These are phyloP conservation scores for Thelonectria discophora DNA, from an alignment of 2,329 filamentous ascomycete species.

Conservation along the genomic window DNA sequence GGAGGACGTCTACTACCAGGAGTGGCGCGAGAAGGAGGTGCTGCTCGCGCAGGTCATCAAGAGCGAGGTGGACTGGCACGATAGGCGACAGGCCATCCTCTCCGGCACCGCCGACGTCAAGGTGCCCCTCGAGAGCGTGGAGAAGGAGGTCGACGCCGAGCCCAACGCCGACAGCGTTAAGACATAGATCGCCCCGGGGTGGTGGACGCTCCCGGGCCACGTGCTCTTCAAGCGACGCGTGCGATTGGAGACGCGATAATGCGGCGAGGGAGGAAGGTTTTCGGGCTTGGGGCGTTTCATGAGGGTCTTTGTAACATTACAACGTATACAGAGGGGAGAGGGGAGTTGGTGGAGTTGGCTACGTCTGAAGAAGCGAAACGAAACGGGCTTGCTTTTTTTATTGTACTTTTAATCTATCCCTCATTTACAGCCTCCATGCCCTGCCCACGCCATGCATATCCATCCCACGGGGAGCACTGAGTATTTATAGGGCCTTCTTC, in stretches of 20 bases:
- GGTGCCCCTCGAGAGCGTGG: slow-evolving; percentile 47
- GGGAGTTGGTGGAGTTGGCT: slow-evolving; percentile 41
- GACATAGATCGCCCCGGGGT: slow-evolving; percentile 11
- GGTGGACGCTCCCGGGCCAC: too few species aligned
- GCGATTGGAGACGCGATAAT: too few species aligned
- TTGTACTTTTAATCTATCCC: background rate
- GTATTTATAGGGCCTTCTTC: slow-evolving; percentile 48
- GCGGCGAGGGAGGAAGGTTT: background rate
- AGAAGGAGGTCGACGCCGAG: slow-evolving; percentile 37
- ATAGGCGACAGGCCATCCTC: slow-evolving; percentile 64
- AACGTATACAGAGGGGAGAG: slow-evolving; percentile 24
- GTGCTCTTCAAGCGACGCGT: background rate
- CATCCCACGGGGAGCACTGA: too few species aligned
- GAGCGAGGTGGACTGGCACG: slow-evolving; percentile 72
- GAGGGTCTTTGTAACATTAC: slow-evolving; percentile 31
- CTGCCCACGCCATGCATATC: too few species aligned
- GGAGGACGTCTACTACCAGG: slow-evolving; percentile 72
- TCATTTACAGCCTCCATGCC: background rate
- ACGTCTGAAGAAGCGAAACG: slow-evolving; percentile 16
- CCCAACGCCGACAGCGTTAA: slow-evolving; percentile 26
- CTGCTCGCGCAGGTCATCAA: slow-evolving; percentile 76
- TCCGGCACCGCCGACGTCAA: slow-evolving; percentile 57
- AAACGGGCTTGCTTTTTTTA: slow-evolving; percentile 15
- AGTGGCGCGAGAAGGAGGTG: slow-evolving; percentile 84
- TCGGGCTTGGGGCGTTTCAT: slow-evolving; percentile 4